Percentiles rank a stretch among this genome's conserved stretches.
These are phyloP conservation scores for Blastocystis sp. DNA, from an alignment of 352 stramenopile genomes.

Conservation along the genomic window DNA sequence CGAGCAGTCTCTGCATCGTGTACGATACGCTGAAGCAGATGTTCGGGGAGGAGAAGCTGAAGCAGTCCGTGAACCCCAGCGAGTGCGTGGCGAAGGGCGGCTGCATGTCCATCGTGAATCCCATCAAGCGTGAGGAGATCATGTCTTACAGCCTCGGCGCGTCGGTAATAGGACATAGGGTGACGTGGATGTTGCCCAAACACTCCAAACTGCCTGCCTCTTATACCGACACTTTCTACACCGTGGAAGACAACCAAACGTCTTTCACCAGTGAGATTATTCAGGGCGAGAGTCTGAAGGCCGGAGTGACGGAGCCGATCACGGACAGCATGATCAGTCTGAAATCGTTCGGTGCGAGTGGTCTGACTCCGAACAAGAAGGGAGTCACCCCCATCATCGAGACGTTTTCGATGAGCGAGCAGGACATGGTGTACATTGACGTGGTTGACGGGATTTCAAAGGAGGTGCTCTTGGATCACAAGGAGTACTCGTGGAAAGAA, in stretches of 20 bases:
- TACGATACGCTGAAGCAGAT: slow-evolving; percentile 74
- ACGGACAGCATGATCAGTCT: neutral
- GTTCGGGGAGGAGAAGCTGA: slow-evolving; percentile 75
- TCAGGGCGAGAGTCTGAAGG: neutral
- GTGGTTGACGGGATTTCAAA: neutral
- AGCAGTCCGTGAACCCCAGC: slow-evolving; percentile 41
- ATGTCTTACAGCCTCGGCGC: slow-evolving; percentile 42
- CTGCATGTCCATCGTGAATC: slow-evolving; percentile 19
- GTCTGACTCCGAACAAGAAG: neutral
- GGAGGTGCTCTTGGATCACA: no score
- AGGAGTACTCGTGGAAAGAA: no score
- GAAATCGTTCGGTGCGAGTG: neutral
- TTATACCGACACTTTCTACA: neutral
- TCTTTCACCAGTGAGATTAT: neutral
- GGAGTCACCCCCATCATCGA: neutral
- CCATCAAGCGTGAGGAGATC: neutral
- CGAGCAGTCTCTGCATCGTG: slow-evolving; percentile 74
- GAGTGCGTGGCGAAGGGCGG: slow-evolving; percentile 69
- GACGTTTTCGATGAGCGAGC: neutral
- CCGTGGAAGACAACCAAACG: neutral
- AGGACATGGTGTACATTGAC: neutral
- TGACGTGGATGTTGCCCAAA: slow-evolving; percentile 22
- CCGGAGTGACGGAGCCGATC: neutral
- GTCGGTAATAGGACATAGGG: neutral
- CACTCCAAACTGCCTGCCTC: neutral